Evolutionary conservation across 1,284 basidiomycete species (phyloP).

Genomic region (Leccinum angustisporum): DNA sequence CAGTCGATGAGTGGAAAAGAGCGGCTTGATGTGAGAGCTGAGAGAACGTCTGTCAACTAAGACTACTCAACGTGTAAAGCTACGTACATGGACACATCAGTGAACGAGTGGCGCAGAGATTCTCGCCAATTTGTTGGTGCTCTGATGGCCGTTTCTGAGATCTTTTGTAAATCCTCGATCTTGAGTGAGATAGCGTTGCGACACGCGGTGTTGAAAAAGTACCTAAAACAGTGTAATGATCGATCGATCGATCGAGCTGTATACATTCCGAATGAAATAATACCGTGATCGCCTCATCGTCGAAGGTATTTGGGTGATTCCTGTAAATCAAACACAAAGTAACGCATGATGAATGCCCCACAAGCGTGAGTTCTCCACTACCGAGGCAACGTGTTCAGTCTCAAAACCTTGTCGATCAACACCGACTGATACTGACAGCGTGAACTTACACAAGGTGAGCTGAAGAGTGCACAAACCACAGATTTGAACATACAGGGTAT

Average conservation of each 20-base stretch:
- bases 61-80: background rate
- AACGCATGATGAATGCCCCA: conserved; percentile 45
- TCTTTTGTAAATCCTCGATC: conserved; percentile 43
- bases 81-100: conserved; percentile 42
- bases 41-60: background rate
- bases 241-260: background rate
- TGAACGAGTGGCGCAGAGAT: conserved; percentile 41
- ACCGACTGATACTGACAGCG: conserved; percentile 34
- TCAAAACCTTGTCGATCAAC: background rate
- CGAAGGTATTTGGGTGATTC: conserved; percentile 64
- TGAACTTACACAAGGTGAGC: conserved; percentile 33
- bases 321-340: conserved; percentile 46
- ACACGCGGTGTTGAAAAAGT: conserved; percentile 46
- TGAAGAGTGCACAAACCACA: background rate
- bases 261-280: background rate
- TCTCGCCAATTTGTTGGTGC: conserved; percentile 27
- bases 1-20: conserved; percentile 52
- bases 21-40: conserved; percentile 41
- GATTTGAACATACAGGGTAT: conserved; percentile 45
- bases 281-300: conserved; percentile 54
- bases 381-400: conserved; percentile 3
- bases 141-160: conserved; percentile 23
- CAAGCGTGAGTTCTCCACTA: conserved; percentile 47
- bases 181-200: conserved; percentile 51
- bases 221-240: conserved; percentile 31